These are phyloP conservation scores for Plasmodium gaboni DNA, from an alignment of 169 alveolate species.

Conservation along the genomic window DNA sequence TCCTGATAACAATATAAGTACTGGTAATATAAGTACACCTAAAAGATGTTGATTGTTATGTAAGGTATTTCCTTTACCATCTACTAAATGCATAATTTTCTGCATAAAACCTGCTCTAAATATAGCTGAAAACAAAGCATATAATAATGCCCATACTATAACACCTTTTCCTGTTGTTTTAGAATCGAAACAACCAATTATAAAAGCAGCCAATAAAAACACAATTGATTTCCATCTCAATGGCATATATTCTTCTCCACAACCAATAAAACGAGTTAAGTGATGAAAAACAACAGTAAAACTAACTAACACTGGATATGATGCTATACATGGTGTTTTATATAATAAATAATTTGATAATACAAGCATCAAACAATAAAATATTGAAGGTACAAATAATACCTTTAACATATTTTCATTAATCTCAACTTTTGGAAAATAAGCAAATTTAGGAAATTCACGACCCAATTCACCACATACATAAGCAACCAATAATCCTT, in stretches of 20 bases:
- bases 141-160: slow-evolving; percentile 90
- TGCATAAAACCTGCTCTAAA: slow-evolving; percentile 94
- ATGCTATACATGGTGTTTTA: slow-evolving; percentile 92
- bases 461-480: slow-evolving; percentile 92
- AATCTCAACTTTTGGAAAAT: slow-evolving; percentile 89
- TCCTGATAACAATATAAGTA: slow-evolving; percentile 87
- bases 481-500: slow-evolving; percentile 93
- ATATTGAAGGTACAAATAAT: slow-evolving; percentile 90
- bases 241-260: slow-evolving; percentile 94
- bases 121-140: slow-evolving; percentile 92
- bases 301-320: slow-evolving; percentile 93
- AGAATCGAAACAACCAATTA: slow-evolving; percentile 92
- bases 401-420: slow-evolving; percentile 85
- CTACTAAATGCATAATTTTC: slow-evolving; percentile 92
- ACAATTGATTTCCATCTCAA: slow-evolving; percentile 92
- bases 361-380: slow-evolving; percentile 91
- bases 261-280: slow-evolving; percentile 93
- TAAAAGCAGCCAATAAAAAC: slow-evolving; percentile 89
- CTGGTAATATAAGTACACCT: slow-evolving; percentile 91
- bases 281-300: slow-evolving; percentile 95
- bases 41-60: slow-evolving; percentile 93
- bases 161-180: slow-evolving; percentile 91
- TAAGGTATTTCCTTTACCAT: slow-evolving; percentile 92
- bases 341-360: slow-evolving; percentile 92
- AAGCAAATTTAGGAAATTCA: slow-evolving; percentile 89